Evolutionary conservation across 257 asterid species (phyloP).

Genomic region (Capsicum chinense): DNA sequence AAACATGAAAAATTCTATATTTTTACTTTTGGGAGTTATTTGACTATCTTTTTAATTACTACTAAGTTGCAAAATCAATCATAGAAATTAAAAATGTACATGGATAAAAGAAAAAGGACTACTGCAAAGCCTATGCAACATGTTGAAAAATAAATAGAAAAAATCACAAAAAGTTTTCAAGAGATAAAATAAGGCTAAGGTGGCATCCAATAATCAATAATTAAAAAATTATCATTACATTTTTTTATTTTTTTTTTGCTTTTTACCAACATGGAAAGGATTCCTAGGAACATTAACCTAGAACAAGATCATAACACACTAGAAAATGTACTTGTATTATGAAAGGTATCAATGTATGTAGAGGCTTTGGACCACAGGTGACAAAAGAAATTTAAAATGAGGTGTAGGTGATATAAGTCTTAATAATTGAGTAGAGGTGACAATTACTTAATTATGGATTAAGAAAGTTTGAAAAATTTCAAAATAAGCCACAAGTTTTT

Average conservation of each 20-base stretch:
- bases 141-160: neutral
- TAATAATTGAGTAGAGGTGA: no score
- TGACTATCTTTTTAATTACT: no score
- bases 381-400: no score
- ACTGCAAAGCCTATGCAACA: neutral
- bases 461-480: no score
- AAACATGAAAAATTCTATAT: no score
- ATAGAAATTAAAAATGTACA: neutral
- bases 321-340: neutral
- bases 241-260: neutral
- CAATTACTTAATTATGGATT: no score
- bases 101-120: neutral
- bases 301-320: neutral
- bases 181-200: neutral
- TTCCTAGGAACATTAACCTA: conserved; percentile 14
- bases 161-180: neutral
- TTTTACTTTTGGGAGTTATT: no score
- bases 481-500: no score
- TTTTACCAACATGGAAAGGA: neutral
- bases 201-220: neutral
- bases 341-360: neutral
- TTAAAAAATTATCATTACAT: neutral
- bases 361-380: no score
- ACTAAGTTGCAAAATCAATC: neutral
- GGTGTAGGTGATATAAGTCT: no score